Base-by-base conservation (phyloP, 2,329 filamentous ascomycete genomes). In the Trichoderma oligosporum region DNA sequence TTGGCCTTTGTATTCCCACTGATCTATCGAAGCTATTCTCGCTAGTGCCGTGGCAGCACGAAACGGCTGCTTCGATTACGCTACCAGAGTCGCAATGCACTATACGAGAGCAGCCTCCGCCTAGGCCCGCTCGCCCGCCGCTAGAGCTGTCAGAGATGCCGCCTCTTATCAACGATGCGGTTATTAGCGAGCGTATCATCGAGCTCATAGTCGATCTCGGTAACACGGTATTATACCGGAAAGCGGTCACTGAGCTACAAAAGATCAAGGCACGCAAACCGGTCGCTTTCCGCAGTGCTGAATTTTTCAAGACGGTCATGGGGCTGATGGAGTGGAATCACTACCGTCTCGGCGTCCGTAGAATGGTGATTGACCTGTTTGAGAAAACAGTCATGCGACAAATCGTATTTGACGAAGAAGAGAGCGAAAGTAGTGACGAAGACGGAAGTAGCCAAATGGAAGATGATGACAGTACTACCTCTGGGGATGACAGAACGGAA, bases 301-400 rank as follows among this genome's bases (percentile, higher is more conserved):
- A 80, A 4, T 82, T 99, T 39, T 97, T 97, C 76, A 86, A 86
- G 63, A 89, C 91, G 67, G 86, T 94, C 45, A 86, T 99, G 77
- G 82, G 84, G 7, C 79, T 97, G 47, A 80, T 99, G 59, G 91
- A 97, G 71, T 86, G 84, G 63, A 93, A 96, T 66, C 91, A 95
- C 68, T 97, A 94, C 72, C 84, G 91, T 20, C 80, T 99, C 2
- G 87, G 87, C 1, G 88, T 95, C 25, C 87, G 93, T 61, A 86
- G 93, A 44, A 92, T 96, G 73, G 88, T 96, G 33, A 86, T 97
- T 59, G 94, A 97, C 68, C 75, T 99, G 20, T 99, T 99, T 66
- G 93, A 97, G 67, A 94, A 93, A 73, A 86, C 83, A 59, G 89
- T 97, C 41, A 80, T 97, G 73, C 81, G 91, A 61, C 83, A 84